These are phyloP conservation scores for Boletus rubroflammeus DNA, from an alignment of 768 basidiomycete species.

Conservation along the genomic window DNA sequence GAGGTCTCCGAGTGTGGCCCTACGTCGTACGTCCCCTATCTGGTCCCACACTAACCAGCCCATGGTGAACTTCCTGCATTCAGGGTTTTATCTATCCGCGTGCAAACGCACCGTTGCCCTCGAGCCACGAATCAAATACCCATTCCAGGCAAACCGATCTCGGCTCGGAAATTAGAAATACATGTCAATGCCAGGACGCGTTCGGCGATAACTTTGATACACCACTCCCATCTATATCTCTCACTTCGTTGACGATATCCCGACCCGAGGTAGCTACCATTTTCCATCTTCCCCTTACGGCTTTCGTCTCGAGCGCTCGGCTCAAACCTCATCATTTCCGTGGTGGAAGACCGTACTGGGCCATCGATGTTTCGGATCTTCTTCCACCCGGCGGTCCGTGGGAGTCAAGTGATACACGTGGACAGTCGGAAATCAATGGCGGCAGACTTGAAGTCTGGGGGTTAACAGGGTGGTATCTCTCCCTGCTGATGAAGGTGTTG, in stretches of 20 bases:
- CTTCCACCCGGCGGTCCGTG: slow-evolving; percentile 26
- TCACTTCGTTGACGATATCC: slow-evolving; percentile 50
- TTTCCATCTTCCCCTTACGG: slow-evolving; percentile 67
- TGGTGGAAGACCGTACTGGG: slow-evolving; percentile 52
- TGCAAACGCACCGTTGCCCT: neutral
- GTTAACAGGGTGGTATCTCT: slow-evolving; percentile 80
- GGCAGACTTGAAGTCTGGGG: slow-evolving; percentile 74
- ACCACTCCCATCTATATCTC: slow-evolving; percentile 58
- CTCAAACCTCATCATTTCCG: slow-evolving; percentile 55
- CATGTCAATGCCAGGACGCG: neutral
- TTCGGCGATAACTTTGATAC: slow-evolving; percentile 26
- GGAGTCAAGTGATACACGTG: slow-evolving; percentile 31
- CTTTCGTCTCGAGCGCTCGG: slow-evolving; percentile 45
- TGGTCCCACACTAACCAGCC: neutral
- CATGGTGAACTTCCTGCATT: neutral
- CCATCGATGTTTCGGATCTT: slow-evolving; percentile 65
- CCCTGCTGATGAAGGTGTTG: slow-evolving; percentile 54
- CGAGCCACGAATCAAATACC: neutral
- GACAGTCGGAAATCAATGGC: slow-evolving; percentile 40
- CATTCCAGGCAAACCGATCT: neutral
- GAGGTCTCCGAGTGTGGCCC: slow-evolving; percentile 68
- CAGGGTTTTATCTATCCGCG: slow-evolving; percentile 41
- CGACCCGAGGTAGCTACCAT: slow-evolving; percentile 61
- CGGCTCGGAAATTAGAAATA: neutral
- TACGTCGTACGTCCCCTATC: slow-evolving; percentile 56